phyloP scores from a whole-genome alignment of 2,329 filamentous ascomycete species.

The Plenodomus tracheiphilus region DNA sequence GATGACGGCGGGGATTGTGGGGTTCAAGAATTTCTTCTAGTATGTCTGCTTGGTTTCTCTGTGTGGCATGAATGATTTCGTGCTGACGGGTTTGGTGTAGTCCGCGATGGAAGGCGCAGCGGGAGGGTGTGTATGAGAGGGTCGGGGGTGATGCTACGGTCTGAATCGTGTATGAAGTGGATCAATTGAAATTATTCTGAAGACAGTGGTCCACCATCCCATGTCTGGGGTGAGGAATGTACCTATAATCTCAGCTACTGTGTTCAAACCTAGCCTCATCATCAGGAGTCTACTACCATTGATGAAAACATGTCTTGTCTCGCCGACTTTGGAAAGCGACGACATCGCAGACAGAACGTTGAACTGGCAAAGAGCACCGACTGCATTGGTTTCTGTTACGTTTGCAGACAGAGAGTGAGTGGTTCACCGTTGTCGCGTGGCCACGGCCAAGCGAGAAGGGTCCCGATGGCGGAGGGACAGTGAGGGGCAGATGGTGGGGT shows the following conservation, averaged over 20 bases:
- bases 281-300: no score
- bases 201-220: neutral
- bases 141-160: conserved; percentile 10
- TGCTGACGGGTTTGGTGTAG: conserved; percentile 26
- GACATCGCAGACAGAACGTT: neutral
- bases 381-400: conserved; percentile 28
- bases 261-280: no score
- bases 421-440: conserved; percentile 19
- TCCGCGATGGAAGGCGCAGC: conserved; percentile 27
- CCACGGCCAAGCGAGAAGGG: conserved; percentile 5
- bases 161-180: conserved; percentile 2
- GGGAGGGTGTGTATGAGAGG: conserved; percentile 21
- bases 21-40: conserved; percentile 56
- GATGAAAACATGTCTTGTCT: no score
- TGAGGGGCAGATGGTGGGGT: conserved; percentile 8
- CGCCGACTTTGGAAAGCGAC: neutral
- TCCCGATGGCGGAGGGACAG: conserved; percentile 30
- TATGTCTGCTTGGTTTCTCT: conserved; percentile 32
- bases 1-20: conserved; percentile 58
- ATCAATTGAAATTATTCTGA: no score
- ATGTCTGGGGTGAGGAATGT: no score
- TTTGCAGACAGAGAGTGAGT: conserved; percentile 25
- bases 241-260: no score
- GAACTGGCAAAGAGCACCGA: neutral
- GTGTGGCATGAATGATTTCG: neutral